Percentiles rank a stretch among this genome's conserved stretches.
phyloP scores from a whole-genome alignment of 2,329 filamentous ascomycete species.

The Aspergillus quadricinctus region DNA sequence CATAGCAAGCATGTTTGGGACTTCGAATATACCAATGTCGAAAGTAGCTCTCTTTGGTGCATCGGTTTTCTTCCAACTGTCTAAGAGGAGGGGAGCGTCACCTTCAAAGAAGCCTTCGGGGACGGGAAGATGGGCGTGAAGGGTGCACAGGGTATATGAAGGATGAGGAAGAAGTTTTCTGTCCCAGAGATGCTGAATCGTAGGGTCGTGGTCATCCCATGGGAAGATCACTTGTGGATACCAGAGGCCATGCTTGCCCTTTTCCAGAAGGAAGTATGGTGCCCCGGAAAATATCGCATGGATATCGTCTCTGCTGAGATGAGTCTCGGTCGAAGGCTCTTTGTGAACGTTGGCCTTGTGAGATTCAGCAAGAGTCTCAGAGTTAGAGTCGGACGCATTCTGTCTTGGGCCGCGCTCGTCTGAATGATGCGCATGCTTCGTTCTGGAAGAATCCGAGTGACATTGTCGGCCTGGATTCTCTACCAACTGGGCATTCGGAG shows the following conservation, averaged over 20 bases:
- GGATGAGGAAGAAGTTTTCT: conserved; percentile 37
- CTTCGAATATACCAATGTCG: conserved; percentile 43
- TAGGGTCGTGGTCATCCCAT: conserved; percentile 37
- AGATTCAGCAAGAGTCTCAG: background rate
- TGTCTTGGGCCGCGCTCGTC: background rate
- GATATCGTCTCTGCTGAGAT: conserved; percentile 34
- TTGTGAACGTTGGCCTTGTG: background rate
- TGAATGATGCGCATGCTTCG: background rate
- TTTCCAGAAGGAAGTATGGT: conserved; percentile 44
- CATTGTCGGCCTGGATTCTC: background rate
- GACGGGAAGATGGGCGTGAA: conserved; percentile 43
- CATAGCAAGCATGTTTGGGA: conserved; percentile 46
- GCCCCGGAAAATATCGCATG: conserved; percentile 41
- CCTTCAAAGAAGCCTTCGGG: conserved; percentile 32
- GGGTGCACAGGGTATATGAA: conserved; percentile 39
- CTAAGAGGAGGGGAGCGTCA: conserved; percentile 21
- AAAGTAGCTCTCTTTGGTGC: conserved; percentile 36
- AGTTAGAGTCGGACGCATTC: background rate
- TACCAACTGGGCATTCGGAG: background rate
- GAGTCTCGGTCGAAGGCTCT: background rate
- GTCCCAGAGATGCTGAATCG: conserved; percentile 39
- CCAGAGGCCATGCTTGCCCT: conserved; percentile 35
- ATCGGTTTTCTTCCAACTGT: conserved; percentile 20
- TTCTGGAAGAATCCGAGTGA: background rate
- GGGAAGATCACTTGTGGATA: conserved; percentile 44